Evolutionary conservation across 371 early-diverging fungal genomes (phyloP), one percentile per base, ranked within the genome.

Genomic region (Actinomortierella wolfii): DNA sequence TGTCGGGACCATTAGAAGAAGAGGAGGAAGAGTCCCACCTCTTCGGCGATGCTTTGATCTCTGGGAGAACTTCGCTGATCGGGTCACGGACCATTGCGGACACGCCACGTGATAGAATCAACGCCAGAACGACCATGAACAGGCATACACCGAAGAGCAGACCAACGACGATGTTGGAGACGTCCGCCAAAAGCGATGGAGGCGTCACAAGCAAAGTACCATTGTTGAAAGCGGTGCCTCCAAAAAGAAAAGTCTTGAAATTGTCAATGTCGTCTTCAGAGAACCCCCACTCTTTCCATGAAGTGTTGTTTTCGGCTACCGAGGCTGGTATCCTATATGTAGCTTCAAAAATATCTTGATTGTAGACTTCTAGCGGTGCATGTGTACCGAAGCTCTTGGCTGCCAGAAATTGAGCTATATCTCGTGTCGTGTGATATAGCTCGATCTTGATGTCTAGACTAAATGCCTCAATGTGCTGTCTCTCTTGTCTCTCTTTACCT

Each of bases 41-140:
- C 44, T 44, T 44, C 3, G 15, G 44, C 20, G 44, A 44, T 44
- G 44, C 44, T 44, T 44, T 15, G 44, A 44, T 20, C 44, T 44
- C 44, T 44, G 15, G 44, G 20, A 44, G 3, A 20, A 44, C 20
- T 20, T 44, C 44, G 44, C 44, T 44, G n/a, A 44, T 2, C 5
- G 44, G 44, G 4, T 44, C 44, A 44, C 44, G 44, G 44, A 44
- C 13, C 4, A 13, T 13, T 15, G 44, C 4, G 13, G 44, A 20
- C 44, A 44, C 44, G 13, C 44, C 44, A 13, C 13, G 44, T 3
- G 44, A 44, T 44, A 44, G 44, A 13, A 44, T 44, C n/a, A 44
- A 44, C n/a, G 44, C 44, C 44, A 44, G 44, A 44, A 44, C 44
- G 2, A 44, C 44, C 44, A 44, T 44, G 44, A 44, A 20, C 44